These are phyloP conservation scores for Paramicrosporidium saccamoebae DNA, from an alignment of 371 early-diverging fungal species.

Conservation along the genomic window DNA sequence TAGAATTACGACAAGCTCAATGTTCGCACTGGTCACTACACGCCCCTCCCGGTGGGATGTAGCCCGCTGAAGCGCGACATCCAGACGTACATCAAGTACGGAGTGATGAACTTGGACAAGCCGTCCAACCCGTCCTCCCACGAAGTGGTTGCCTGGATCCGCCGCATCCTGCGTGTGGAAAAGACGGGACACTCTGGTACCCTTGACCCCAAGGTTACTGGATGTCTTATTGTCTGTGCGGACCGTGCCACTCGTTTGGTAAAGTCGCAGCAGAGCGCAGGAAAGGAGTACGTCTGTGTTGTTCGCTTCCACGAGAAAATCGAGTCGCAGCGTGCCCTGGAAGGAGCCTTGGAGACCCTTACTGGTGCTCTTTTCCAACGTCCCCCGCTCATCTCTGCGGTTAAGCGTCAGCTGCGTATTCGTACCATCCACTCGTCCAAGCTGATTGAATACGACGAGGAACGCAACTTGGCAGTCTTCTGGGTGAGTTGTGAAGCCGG, in stretches of 20 bases:
- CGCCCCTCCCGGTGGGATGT: constrained; percentile 79
- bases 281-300: constrained; percentile 94
- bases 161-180: constrained; percentile 87
- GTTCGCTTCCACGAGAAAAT: constrained; percentile 78
- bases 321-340: constrained; percentile 49
- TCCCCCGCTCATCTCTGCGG: constrained; percentile 97
- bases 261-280: constrained; percentile 95
- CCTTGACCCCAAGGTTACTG: constrained; percentile 98
- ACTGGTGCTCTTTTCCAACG: constrained; percentile 97
- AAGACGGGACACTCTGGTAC: constrained; percentile 99
- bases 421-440: constrained; percentile 91
- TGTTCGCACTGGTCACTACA: constrained; percentile 88
- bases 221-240: constrained; percentile 92
- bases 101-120: constrained; percentile 94
- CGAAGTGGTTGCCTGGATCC: constrained; percentile 99
- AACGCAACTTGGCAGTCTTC: constrained; percentile 80
- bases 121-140: constrained; percentile 98
- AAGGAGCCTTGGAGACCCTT: constrained; percentile 60
- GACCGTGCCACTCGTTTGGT: constrained; percentile 96
- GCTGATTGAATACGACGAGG: constrained; percentile 82
- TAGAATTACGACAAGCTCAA: constrained; percentile 88
- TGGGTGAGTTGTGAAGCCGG: constrained; percentile 98
- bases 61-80: constrained; percentile 84
- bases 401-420: constrained; percentile 96
- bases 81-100: constrained; percentile 66